Evolutionary conservation across 768 basidiomycete species (phyloP), one percentile per base, ranked within the genome.

Genomic region (Coprinopsis cinerea): DNA sequence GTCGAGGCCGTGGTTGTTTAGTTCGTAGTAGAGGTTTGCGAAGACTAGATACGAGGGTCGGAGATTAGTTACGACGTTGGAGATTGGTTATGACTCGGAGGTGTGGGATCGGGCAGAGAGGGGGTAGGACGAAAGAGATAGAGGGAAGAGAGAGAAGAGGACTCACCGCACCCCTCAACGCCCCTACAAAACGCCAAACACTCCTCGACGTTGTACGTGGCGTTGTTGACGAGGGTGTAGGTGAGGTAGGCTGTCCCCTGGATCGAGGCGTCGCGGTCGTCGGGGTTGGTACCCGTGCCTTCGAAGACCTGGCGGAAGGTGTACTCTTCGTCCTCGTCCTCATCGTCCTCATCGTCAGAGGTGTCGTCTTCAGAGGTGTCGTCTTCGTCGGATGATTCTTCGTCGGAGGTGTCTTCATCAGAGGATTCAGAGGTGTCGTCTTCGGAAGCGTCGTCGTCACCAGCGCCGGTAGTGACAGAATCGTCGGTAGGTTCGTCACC

Each of bases 11-110:
- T 58, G 49, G 52, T 76, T 76, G 57, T 75, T 76, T 60, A 59
- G 67, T 51, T 78, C 74, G 60, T 78, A 76, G 49, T 67, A 78
- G 20, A 78, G 49, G 53, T 78, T 78, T 14, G 64, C 75, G 52
- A 76, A 76, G 4, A 74, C 76, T 78, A 40, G 9, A 23, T 28
- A 30, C 27, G 37, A 7, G 37, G 37, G 35, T n/a, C n/a, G n/a
- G n/a, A n/a, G n/a, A n/a, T n/a, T n/a, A n/a, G n/a, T n/a, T n/a
- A n/a, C n/a, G 30, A 15, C 30, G 30, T 9, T 32, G 30, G 9
- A 15, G 30, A 15, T 7, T 32, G 30, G n/a, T n/a, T n/a, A n/a
- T n/a, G n/a, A n/a, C n/a, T n/a, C n/a, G n/a, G n/a, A n/a, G n/a
- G n/a, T n/a, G n/a, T n/a, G n/a, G n/a, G n/a, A n/a, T n/a, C n/a